phyloP scores from a whole-genome alignment of 2,329 filamentous ascomycete species.

The Waltergamsia citrina region DNA sequence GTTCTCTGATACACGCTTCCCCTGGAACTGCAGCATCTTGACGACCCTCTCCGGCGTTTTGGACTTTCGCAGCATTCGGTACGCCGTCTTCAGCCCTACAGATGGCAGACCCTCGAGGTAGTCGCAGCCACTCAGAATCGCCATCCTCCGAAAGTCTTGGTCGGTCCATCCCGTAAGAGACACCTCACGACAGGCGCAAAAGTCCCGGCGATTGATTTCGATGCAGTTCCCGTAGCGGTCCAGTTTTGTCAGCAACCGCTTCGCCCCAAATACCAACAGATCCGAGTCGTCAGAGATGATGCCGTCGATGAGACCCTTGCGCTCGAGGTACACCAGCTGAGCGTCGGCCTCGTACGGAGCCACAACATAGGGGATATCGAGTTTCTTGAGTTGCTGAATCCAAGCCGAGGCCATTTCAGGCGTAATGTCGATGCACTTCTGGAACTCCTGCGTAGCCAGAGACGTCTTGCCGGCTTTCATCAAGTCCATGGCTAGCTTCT shows the following conservation, averaged over 20 bases:
- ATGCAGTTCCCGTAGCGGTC: constrained; percentile 90
- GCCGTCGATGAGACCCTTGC: constrained; percentile 70
- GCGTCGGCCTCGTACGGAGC: constrained; percentile 96
- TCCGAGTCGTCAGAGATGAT: constrained; percentile 97
- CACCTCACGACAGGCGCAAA: constrained; percentile 79
- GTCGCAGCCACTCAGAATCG: constrained; percentile 92
- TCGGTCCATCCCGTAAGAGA: constrained; percentile 90
- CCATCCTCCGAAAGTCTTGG: constrained; percentile 85
- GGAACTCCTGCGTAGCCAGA: constrained; percentile 76
- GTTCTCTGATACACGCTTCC: constrained; percentile 72
- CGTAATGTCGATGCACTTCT: constrained; percentile 93
- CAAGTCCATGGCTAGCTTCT: constrained; percentile 65
- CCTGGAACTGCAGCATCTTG: constrained; percentile 79
- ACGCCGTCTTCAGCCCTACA: constrained; percentile 87
- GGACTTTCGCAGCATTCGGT: constrained; percentile 82
- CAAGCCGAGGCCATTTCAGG: constrained; percentile 88
- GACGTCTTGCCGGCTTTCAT: constrained; percentile 71
- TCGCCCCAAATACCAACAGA: constrained; percentile 88
- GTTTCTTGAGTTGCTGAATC: constrained; percentile 82
- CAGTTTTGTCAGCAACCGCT: constrained; percentile 82
- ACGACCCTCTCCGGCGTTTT: constrained; percentile 79
- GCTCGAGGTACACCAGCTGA: constrained; percentile 91
- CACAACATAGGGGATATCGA: constrained; percentile 77
- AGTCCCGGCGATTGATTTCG: constrained; percentile 83
- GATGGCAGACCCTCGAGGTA: constrained; percentile 81